Percentiles rank a stretch among this genome's conserved stretches.
phyloP scores from a whole-genome alignment of 805 yeast genomes.

The Yarrowia phangngaensis region DNA sequence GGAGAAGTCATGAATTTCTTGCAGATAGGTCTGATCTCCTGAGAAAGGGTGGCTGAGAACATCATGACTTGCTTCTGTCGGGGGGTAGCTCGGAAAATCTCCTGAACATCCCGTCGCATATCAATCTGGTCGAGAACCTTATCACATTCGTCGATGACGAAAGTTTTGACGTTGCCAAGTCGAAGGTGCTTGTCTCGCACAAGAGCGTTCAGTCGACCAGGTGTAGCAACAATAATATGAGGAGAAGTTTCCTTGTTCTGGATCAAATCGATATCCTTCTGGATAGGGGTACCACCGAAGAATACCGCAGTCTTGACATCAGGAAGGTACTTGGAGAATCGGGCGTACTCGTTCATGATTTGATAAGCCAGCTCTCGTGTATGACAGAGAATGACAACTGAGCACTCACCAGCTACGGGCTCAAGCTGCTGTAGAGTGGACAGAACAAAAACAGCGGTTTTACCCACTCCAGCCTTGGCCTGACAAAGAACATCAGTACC shows the following conservation, averaged over 20 bases:
- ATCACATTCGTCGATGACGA: conserved; percentile 97
- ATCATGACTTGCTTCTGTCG: conserved; percentile 99
- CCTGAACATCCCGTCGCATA: conserved; percentile 99
- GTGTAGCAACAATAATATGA: conserved; percentile 95
- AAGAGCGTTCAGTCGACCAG: conserved; percentile 93
- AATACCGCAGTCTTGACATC: conserved; percentile 95
- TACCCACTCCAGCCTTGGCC: conserved; percentile 99
- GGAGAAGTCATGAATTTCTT: conserved; percentile 98
- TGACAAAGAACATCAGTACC: conserved; percentile 98
- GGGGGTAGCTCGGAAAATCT: conserved; percentile 94
- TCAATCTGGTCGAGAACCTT: conserved; percentile 86
- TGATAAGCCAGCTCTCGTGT: conserved; percentile 99
- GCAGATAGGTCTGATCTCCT: conserved; percentile 93
- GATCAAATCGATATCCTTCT: conserved; percentile 79
- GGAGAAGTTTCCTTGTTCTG: conserved; percentile 93
- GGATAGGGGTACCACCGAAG: conserved; percentile 90
- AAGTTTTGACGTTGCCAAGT: conserved; percentile 83
- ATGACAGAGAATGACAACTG: conserved; percentile 93
- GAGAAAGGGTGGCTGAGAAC: conserved; percentile 95
- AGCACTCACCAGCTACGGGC: conserved; percentile 94
- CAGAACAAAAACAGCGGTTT: conserved; percentile 94
- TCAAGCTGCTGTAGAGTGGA: conserved; percentile 95
- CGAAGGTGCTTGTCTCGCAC: conserved; percentile 88
- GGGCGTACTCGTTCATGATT: conserved; percentile 92
- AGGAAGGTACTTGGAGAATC: conserved; percentile 98